Conservation (phyloP, 139 green algal genomes). For the Trebouxia sp. region DNA sequence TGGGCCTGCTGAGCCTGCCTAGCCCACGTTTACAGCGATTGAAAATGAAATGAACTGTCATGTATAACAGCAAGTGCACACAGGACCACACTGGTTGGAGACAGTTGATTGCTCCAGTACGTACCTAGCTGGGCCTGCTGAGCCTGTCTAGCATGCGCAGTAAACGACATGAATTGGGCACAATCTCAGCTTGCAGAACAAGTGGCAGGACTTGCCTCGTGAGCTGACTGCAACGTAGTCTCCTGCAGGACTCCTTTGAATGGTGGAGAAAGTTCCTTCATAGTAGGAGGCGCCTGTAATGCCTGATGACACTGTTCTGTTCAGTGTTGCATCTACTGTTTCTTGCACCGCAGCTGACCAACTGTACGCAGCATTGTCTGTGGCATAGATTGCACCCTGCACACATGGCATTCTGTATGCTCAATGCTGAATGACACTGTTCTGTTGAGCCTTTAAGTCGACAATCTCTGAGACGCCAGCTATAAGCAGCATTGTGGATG, state of each 20-base stretch:
- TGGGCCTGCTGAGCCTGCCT: too few relatives aligned
- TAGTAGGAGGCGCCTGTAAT: constrained; percentile 98
- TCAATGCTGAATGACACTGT: too few relatives aligned
- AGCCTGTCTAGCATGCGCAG: background rate
- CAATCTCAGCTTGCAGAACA: background rate
- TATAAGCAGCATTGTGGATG: too few relatives aligned
- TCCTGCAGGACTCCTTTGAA: constrained; percentile 75
- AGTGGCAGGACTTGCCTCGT: constrained; percentile 44
- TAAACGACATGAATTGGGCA: background rate
- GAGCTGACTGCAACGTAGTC: constrained; percentile 94
- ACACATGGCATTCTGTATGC: too few relatives aligned
- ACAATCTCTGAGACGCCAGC: too few relatives aligned
- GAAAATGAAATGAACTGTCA: too few relatives aligned
- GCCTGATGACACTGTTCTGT: constrained; percentile 91
- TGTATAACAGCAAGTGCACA: too few relatives aligned
- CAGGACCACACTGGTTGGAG: too few relatives aligned
- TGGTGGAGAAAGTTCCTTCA: constrained; percentile 93
- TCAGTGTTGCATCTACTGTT: constrained; percentile 98
- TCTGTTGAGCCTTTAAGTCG: too few relatives aligned
- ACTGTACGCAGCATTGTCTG: constrained; percentile 89
- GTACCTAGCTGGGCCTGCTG: too few relatives aligned
- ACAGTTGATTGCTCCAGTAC: too few relatives aligned
- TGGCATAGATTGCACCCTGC: constrained; percentile 98
- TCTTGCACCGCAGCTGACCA: constrained; percentile 98
- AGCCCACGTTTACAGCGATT: too few relatives aligned